Evolutionary conservation across 192 early-diverging fungal species (phyloP).

Genomic region (Lobosporangium transversale): DNA sequence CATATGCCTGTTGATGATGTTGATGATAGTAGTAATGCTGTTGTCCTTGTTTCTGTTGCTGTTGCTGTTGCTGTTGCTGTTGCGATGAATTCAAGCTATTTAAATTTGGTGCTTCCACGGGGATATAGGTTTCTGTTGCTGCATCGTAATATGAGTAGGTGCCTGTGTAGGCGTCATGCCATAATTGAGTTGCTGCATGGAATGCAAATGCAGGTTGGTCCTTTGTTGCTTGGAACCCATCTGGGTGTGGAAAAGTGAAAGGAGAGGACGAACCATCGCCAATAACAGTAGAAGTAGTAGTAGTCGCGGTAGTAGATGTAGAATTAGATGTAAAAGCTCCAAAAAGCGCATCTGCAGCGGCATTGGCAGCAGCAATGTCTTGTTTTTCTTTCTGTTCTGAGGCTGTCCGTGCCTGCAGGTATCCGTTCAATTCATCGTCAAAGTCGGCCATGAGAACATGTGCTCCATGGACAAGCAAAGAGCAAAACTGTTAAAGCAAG

Average conservation of each 20-base stretch:
- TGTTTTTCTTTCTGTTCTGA: slow-evolving; percentile 23
- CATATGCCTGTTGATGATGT: background rate
- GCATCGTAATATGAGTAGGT: slow-evolving; percentile 64
- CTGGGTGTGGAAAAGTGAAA: slow-evolving; percentile 28
- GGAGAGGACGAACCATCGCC: background rate
- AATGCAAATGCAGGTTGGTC: slow-evolving; percentile 39
- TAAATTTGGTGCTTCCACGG: slow-evolving; percentile 31
- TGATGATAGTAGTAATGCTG: background rate
- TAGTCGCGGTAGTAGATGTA: background rate
- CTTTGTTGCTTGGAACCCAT: slow-evolving; percentile 23
- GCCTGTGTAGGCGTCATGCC: slow-evolving; percentile 64
- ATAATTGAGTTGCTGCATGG: slow-evolving; percentile 57
- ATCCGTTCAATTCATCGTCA: slow-evolving; percentile 44
- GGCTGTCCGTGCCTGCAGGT: slow-evolving; percentile 30
- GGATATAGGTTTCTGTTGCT: slow-evolving; percentile 59
- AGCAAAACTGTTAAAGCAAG: too few relatives aligned
- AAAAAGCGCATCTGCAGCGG: slow-evolving; percentile 28
- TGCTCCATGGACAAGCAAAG: background rate
- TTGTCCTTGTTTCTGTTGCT: too few relatives aligned
- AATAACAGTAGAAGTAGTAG: background rate
- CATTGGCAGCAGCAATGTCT: slow-evolving; percentile 24
- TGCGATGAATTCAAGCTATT: background rate
- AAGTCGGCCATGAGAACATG: slow-evolving; percentile 36
- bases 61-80: slow-evolving; percentile 1
- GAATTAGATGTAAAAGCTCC: background rate